Base-by-base conservation (phyloP, 257 asterid species). In the Echium plantagineum region DNA sequence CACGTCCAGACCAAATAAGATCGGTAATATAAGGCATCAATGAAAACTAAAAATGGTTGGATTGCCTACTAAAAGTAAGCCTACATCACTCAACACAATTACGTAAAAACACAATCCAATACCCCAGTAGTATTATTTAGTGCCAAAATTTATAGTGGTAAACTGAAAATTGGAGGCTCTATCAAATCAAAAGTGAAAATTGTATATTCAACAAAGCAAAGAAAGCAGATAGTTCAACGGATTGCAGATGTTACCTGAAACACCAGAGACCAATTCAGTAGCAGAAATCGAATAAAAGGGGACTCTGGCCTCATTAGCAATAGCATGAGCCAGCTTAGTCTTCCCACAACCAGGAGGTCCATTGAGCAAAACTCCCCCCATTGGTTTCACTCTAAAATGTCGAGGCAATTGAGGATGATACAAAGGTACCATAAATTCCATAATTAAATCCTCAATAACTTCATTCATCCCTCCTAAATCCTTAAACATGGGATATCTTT, bases 301-400 rank as follows among this genome's bases (percentile, higher is more conserved):
- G 17, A 80, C 82, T 6, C 95, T 79, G 5, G 94, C 72, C 70
- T 91, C 98, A 69, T 91, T 91, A 49, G 98, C 98, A 76, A 91
- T 85, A 54, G 98, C 98, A 56, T 81, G 90, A 74, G 96, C 96
- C 71, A 91, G 82, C 74, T 64, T 85, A 6, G 98, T 88, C 73
- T 91, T 91, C 67, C 98, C 98, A 77, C 98, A 91, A 0, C 98
- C 98, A 17, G 96, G 98, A 17, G 96, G 98, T 6, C 98, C 98
- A 13, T 88, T 87, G 24, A 91, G 73, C 72, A 91, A 70, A 61
- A 91, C 80, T 59, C 98, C 98, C 15, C 87, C 57, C 67, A 80
- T 71, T 13, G 98, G 95, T 69, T 74, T 81, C 58, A 84, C 90
- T 32, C 96, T 95, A 9, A 88, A 70, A 62, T 69, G 61, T 55